Evolutionary conservation across 2,329 filamentous ascomycete species (phyloP).

Genomic region (Fusarium equiseti): DNA sequence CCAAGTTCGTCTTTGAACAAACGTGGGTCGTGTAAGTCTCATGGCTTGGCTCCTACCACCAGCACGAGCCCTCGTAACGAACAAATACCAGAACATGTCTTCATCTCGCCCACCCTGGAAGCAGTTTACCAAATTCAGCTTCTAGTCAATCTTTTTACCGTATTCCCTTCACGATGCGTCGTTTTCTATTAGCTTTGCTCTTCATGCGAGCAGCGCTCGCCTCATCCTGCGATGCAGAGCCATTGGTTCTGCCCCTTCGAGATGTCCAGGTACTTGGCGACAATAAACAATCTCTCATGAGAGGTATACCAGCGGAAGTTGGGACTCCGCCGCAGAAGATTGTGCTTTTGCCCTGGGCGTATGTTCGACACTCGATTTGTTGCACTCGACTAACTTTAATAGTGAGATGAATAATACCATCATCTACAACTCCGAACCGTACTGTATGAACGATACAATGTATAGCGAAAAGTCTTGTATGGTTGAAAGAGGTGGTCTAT

Average conservation of each 20-base stretch:
- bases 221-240: conserved; percentile 31
- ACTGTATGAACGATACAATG: conserved; percentile 46
- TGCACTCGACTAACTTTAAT: not conserved
- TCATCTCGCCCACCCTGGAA: not conserved
- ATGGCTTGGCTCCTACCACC: not conserved
- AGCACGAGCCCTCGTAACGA: not conserved
- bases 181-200: not conserved
- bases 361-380: conserved; percentile 8
- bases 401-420: conserved; percentile 54
- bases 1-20: not conserved
- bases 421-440: conserved; percentile 48
- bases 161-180: conserved; percentile 1
- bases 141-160: not conserved
- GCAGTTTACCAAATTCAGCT: not conserved
- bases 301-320: conserved; percentile 44
- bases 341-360: conserved; percentile 51
- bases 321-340: conserved; percentile 47
- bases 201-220: not conserved
- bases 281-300: conserved; percentile 47
- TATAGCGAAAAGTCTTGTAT: conserved; percentile 49
- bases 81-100: not conserved
- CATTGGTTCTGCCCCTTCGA: conserved; percentile 25
- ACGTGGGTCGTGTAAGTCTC: not conserved
- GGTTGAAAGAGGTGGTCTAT: conserved; percentile 40
- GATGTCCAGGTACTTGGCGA: conserved; percentile 43